Evolutionary conservation across 2,329 filamentous ascomycete species (phyloP).

Genomic region (Aaosphaeria pasadenensis): DNA sequence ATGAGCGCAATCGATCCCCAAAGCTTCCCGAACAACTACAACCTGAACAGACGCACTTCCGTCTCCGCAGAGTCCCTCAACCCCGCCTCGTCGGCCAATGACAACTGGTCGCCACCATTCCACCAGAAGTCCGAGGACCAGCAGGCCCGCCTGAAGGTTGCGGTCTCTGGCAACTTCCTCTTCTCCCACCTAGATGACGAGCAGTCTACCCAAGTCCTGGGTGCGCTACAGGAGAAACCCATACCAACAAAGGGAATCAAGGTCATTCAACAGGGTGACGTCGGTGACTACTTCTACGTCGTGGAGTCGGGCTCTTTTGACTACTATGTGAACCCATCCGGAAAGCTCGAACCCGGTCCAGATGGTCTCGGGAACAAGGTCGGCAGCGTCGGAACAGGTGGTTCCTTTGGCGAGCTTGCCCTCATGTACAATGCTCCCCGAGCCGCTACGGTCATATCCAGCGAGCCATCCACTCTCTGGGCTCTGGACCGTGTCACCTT

Average conservation of each 20-base stretch:
- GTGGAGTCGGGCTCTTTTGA: constrained; percentile 90
- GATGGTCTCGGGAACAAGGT: constrained; percentile 84
- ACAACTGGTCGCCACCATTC: constrained; percentile 85
- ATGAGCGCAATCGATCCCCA: constrained; percentile 55
- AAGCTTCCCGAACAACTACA: constrained; percentile 87
- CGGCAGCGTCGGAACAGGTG: constrained; percentile 76
- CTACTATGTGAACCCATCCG: constrained; percentile 79
- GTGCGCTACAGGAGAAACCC: constrained; percentile 88
- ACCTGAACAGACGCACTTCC: constrained; percentile 87
- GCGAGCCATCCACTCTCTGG: constrained; percentile 83
- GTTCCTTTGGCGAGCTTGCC: constrained; percentile 93
- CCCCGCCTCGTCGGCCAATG: constrained; percentile 75
- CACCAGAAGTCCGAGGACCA: constrained; percentile 84
- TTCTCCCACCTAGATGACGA: constrained; percentile 95
- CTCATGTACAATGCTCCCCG: constrained; percentile 98
- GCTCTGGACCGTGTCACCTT: constrained; percentile 94
- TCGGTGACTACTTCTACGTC: constrained; percentile 96
- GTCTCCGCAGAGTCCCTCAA: constrained; percentile 97
- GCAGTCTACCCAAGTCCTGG: constrained; percentile 80
- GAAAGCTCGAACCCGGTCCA: constrained; percentile 72
- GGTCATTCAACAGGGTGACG: constrained; percentile 93
- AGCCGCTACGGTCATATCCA: constrained; percentile 87
- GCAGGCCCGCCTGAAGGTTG: constrained; percentile 70
- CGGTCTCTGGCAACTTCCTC: constrained; percentile 87
- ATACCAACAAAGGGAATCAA: constrained; percentile 88